Evolutionary conservation across 2,329 filamentous ascomycete species (phyloP).

Genomic region (Diaporthe citri): DNA sequence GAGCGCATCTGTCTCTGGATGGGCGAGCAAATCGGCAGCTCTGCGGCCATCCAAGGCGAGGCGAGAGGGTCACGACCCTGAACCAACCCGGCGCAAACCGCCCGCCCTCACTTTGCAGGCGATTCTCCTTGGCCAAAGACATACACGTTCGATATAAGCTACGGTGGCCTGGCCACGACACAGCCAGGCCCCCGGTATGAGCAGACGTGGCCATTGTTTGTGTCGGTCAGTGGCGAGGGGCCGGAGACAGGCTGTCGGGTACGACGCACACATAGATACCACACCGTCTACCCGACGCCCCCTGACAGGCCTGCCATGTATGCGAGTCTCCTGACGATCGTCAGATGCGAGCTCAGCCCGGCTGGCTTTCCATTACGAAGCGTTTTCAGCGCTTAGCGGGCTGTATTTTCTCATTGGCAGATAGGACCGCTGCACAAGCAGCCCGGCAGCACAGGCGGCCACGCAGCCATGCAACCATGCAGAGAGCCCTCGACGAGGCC

Average conservation of each 20-base stretch:
- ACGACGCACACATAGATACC: constrained; percentile 1
- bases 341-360: constrained; percentile 34
- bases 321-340: constrained; percentile 40
- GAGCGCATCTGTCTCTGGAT: background rate
- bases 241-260: constrained; percentile 23
- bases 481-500: constrained; percentile 20
- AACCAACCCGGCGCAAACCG: background rate
- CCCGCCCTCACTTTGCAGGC: background rate
- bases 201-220: constrained; percentile 24
- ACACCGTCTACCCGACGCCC: constrained; percentile 28
- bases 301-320: constrained; percentile 18
- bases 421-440: constrained; percentile 17
- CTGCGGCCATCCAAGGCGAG: background rate
- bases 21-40: background rate
- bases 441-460: constrained; percentile 21
- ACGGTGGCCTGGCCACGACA: constrained; percentile 8
- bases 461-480: constrained; percentile 28
- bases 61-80: background rate
- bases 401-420: constrained; percentile 39
- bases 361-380: constrained; percentile 20
- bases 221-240: constrained; percentile 10
- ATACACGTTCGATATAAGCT: background rate
- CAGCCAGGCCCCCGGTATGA: background rate
- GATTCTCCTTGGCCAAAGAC: background rate
- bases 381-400: constrained; percentile 40